Evolutionary conservation across 2,329 filamentous ascomycete species (phyloP), one percentile per base, ranked within the genome.

Genomic region (Botrytis fabae): DNA sequence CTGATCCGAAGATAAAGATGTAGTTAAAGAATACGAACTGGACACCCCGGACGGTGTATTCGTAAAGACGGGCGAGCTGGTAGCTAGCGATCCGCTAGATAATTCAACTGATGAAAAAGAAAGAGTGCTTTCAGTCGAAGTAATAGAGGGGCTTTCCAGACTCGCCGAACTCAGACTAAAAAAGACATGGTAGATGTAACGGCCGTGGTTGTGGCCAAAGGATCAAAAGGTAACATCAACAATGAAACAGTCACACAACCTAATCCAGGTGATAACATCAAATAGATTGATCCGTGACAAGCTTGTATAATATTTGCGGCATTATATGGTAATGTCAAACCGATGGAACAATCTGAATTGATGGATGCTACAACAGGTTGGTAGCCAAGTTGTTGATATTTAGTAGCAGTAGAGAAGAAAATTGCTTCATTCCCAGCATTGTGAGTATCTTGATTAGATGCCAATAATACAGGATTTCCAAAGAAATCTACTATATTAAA

Each of bases 361-460:
- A 76, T 28, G 14, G 69, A 54, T 25, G 73, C 75, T 35, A 73
- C 71, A 44, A 75, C 73, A 12, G 75, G 74, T 61, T 72, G 54
- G 32, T 72, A 70, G n/a, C 73, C 73, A 35, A 73, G 60, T 20
- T n/a, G 7, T 35, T 51, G 44, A 57, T 69, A 73, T 63, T 57
- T 65, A 5, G 42, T 46, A 25, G 63, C 42, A 12, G 75, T 75
- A n/a, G 75, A 59, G 71, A 76, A 76, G 48, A 66, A 75, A 6
- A 76, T 59, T 10, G 73, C 70, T 60, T 76, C 75, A 63, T 76
- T 75, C 7, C 75, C 75, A 14, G 74, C 48, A 40, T 73, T 73
- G n/a, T 75, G 66, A 10, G 40, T 7, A 71, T 75, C 74, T 59
- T 76, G 75, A 25, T 76, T 72, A 46, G 75, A 76, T 48, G 75